phyloP scores from a whole-genome alignment of 2,329 filamentous ascomycete species.

The Apiospora rasikravindrae region DNA sequence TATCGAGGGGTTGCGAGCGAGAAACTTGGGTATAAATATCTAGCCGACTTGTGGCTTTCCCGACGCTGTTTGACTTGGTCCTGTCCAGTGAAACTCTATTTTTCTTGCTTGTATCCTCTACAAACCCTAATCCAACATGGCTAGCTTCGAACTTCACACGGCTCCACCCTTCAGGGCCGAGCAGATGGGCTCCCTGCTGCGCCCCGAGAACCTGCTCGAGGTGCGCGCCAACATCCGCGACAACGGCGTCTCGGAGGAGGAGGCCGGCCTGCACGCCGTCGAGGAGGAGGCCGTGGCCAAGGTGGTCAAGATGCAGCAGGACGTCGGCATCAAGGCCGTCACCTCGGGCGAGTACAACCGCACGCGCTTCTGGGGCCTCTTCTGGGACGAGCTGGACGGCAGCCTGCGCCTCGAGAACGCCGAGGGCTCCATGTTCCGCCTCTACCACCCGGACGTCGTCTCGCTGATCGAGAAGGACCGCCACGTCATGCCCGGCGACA shows the following conservation, averaged over 20 bases:
- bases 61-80: background rate
- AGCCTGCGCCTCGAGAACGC: conserved; percentile 55
- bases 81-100: conserved; percentile 4
- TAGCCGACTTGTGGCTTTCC: background rate
- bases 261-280: conserved; percentile 55
- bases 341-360: conserved; percentile 73
- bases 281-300: conserved; percentile 71
- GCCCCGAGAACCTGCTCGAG: conserved; percentile 68
- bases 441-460: conserved; percentile 61
- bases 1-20: background rate
- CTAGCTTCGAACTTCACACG: conserved; percentile 19
- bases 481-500: conserved; percentile 61
- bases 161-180: conserved; percentile 72
- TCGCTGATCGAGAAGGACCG: conserved; percentile 57
- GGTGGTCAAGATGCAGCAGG: conserved; percentile 71
- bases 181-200: conserved; percentile 75
- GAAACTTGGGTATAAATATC: background rate
- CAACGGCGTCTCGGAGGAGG: conserved; percentile 60
- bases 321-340: conserved; percentile 69
- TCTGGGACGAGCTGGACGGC: conserved; percentile 60
- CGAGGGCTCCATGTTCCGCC: conserved; percentile 56
- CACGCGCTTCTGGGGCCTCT: conserved; percentile 57
- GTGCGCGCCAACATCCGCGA: conserved; percentile 65
- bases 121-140: background rate
- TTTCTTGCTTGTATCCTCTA: background rate